Evolutionary conservation across 75 land plant species (phyloP), one percentile per base, ranked within the genome.

Genomic region (Pinus albicaulis): DNA sequence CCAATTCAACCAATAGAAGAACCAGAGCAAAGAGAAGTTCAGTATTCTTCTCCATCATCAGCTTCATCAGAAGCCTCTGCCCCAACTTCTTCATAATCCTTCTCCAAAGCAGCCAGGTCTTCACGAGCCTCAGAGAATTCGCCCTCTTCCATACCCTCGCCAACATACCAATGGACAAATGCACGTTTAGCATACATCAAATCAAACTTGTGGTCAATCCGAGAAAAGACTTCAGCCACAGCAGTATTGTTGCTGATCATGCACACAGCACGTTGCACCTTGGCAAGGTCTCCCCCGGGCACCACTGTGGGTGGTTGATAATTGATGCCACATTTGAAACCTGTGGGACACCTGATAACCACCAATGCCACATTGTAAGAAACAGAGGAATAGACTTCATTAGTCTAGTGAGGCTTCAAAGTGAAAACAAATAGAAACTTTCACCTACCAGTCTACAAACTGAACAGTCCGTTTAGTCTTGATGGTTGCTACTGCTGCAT

Each of bases 111-210:
- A 53, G 88, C 88, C 26, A 87, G 78, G 44, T 87, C 89, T 79
- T 89, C 89, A 24, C 91, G 86, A 15, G 91, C 91, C 81, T 89
- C 90, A 2, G 91, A 89, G 77, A 89, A 89, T 73, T 86, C 88
- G 5, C 88, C 88, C 75, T 86, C 88, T 63, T 86, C 88, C 88
- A 86, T 86, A 13, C 90, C 90, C 84, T 89, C 90, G 14, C 92
- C 92, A 3, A 90, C 91, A 55, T 90, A 90, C 92, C 92, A 90
- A 73, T 90, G 91, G 23, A 90, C 92, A 77, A 90, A 90, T 22
- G 93, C 92, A 36, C 89, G 74, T 79, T 89, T 89, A 5, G 90
- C 82, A 36, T 89, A 89, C 91, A 89, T 89, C 75, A 90, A 83
- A 74, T 90, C 92, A 68, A 89, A 85, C 84, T 89, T 89, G 77